Evolutionary conservation across 306 rosid genomes (phyloP), one percentile per base, ranked within the genome.

Genomic region (Cercis canadensis): DNA sequence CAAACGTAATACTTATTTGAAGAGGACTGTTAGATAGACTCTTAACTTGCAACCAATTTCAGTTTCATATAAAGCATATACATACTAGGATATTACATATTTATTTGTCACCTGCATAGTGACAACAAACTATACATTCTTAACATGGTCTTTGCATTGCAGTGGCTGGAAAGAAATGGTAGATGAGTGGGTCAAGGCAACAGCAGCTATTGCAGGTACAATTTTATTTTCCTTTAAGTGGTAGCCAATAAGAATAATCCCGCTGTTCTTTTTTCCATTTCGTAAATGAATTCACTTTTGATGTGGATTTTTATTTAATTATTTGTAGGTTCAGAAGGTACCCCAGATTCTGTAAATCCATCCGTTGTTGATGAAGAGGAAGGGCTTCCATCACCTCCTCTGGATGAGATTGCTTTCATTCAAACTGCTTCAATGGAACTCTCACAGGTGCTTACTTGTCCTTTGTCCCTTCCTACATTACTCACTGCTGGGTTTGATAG

Each of bases 321-420:
- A 53, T 39, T 68, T 78, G 70, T 40, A 68, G 92, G 56, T 21
- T 69, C 89, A 15, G 95, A 84, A 63, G 90, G 83, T 57, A 89
- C 96, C 34, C 92, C 97, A 0, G 97, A 91, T 73, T 89, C 95
- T 11, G 74, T 74, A 32, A 76, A 87, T 72, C 92, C 92, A 9
- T 82, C 96, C 45, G 81, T 72, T 11, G 75, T 85, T 32, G 85
- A 83, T 41, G 92, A 85, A 76, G 98, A 88, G 51, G 97, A 84
- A 67, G 98, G 99, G 57, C 92, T 94, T 57, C 96, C 99, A 16
- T 91, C 92, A 45, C 96, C 96, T 81, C 99, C 99, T 49, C 31
- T 94, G 79, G 99, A 94, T 59, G 97, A 89, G 54, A 88, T 85
- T 32, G 92, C 77, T 51, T 86, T 91, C 81, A 80, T 91, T 75